Conservation (phyloP, 108 stramenopile species). For the Skeletonema marinoi region DNA sequence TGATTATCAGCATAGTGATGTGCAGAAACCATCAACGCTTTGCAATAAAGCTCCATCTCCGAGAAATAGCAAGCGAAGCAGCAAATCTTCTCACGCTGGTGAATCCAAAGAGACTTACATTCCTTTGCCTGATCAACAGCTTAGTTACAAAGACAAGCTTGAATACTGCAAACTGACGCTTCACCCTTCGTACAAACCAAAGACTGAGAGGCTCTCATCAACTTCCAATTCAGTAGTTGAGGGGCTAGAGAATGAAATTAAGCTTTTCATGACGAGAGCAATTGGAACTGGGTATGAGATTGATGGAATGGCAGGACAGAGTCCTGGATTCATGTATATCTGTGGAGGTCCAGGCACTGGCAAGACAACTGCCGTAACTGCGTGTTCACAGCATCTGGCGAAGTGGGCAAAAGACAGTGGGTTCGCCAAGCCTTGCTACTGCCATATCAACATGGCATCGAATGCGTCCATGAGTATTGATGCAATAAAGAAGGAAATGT, state of each 20-base stretch:
- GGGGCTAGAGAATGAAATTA: conserved; percentile 19
- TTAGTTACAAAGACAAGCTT: conserved; percentile 30
- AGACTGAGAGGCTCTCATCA: conserved; percentile 17
- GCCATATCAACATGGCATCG: conserved; percentile 30
- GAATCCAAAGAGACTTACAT: conserved; percentile 7
- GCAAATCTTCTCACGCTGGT: not conserved
- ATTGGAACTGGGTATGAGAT: conserved; percentile 10
- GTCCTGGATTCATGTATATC: conserved; percentile 57
- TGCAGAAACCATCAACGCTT: too few species aligned
- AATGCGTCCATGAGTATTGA: not conserved
- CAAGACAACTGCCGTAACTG: conserved; percentile 53
- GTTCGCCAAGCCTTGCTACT: conserved; percentile 23
- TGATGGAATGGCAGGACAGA: conserved; percentile 12
- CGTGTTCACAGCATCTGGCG: conserved; percentile 23
- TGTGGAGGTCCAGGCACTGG: conserved; percentile 79
- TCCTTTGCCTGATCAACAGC: conserved; percentile 6
- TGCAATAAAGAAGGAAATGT: conserved; percentile 28
- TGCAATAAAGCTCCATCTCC: not conserved
- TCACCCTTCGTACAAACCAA: conserved; percentile 18
- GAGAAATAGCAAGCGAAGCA: conserved; percentile 2
- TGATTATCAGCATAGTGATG: not conserved
- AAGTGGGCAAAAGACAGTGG: conserved; percentile 23
- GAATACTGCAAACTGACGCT: conserved; percentile 32
- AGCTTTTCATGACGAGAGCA: conserved; percentile 27
- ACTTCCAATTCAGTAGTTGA: conserved; percentile 9